Evolutionary conservation across 108 stramenopile genomes (phyloP).

Genomic region (Pseudonitzschia pungens): DNA sequence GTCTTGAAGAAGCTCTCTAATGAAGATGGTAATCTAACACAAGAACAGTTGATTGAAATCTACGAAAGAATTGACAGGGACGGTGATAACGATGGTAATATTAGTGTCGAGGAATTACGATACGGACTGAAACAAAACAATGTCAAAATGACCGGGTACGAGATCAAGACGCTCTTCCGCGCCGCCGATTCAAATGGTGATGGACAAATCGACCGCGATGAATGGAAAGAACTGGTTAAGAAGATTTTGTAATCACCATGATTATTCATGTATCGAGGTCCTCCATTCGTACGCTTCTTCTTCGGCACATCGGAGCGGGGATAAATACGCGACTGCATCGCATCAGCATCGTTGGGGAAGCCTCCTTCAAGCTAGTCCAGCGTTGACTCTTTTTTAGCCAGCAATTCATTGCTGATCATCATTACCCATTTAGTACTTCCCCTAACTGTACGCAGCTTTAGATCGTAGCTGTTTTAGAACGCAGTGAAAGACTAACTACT

Average conservation of each 20-base stretch:
- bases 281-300: too few relatives aligned
- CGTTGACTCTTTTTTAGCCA: too few relatives aligned
- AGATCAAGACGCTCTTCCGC: constrained; percentile 20
- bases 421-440: too few relatives aligned
- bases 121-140: constrained; percentile 30
- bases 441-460: too few relatives aligned
- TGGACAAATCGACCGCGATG: constrained; percentile 32
- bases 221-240: constrained; percentile 30
- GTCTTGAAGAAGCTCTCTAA: constrained; percentile 12
- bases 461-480: too few relatives aligned
- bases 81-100: constrained; percentile 16
- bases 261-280: neutral
- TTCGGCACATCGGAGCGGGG: too few relatives aligned
- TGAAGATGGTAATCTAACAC: constrained; percentile 16
- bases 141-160: constrained; percentile 17
- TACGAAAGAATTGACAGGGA: constrained; percentile 43
- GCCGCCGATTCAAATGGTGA: constrained; percentile 31
- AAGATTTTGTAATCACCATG: constrained; percentile 3
- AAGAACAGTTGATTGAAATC: constrained; percentile 13
- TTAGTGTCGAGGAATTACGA: constrained; percentile 40
- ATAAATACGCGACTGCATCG: too few relatives aligned
- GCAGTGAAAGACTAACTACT: too few relatives aligned
- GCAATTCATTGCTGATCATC: too few relatives aligned
- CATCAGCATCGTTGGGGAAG: too few relatives aligned
- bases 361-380: too few relatives aligned